Base-by-base conservation (phyloP, 345 rosid species). In the Hibiscus syriacus region DNA sequence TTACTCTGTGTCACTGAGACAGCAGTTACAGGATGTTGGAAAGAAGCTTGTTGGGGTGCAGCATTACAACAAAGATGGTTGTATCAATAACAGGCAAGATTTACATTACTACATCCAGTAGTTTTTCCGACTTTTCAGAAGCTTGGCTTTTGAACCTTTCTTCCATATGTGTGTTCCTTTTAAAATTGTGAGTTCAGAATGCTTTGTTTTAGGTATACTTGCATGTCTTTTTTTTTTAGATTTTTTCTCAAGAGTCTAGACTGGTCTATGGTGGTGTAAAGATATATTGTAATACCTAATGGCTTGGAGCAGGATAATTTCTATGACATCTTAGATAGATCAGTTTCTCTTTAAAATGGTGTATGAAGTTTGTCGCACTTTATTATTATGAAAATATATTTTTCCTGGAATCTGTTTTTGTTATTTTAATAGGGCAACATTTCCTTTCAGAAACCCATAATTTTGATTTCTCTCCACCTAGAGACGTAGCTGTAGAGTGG, bases 21-120 rank as follows among this genome's bases (percentile, higher is more conserved):
- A 92, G 64, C 99, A 95, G 79, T 82, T 95, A 74, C 99, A 92
- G 84, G 99, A 95, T 72, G 86, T 88, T 62, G 92, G 97, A 61
- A 95, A 95, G 83, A 95, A 88, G 86, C 94, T 95, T 66, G 83
- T 92, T 68, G 98, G 97, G 68, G 96, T 90, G 32, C 91, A 82
- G 50, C 99, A 95, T 72, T 92, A 88, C 78, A 95, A 95, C 78
- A 95, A 92, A 80, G 99, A 95, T 68, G 94, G 99, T 70, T 82
- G 91, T 63, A 88, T 92, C 67, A 90, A 85, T 86, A 89, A 69
- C 85, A 86, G 97, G 97, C 82, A 83, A 84, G 90, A 67, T 32
- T 66, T 69, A 65, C 19, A 41, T 23, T 69, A 52, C 13, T 34
- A 59, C 36, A 38, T 38, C 11, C 70, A 34, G 45, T 43, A 25